A percentile compares a stretch with the other conserved stretches of the same genome.
Conservation (phyloP, 208 protist genomes). For the Leishmania amazonensis region DNA sequence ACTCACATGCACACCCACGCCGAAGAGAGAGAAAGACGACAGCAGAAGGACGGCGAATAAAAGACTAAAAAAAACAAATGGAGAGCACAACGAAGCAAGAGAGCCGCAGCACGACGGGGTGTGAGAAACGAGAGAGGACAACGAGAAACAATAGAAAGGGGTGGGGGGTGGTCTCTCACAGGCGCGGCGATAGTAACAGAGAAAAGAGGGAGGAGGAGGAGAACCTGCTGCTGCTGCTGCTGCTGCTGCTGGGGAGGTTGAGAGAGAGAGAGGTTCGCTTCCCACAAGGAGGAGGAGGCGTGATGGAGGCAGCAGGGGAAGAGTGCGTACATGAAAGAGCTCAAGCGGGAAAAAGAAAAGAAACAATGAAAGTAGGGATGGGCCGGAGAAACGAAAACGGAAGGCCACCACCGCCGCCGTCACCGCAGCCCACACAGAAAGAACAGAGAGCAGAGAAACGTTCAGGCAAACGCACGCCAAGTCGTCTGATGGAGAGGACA, state of each 20-base stretch:
- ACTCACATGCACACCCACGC: neutral
- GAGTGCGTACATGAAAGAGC: neutral
- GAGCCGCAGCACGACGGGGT: neutral
- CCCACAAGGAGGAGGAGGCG: neutral
- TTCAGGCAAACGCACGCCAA: neutral
- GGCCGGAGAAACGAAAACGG: neutral
- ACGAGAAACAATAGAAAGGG: neutral
- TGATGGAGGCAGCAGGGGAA: too few relatives aligned
- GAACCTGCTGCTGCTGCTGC: neutral
- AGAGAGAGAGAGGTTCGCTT: neutral
- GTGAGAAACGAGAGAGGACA: neutral
- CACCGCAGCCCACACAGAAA: too few relatives aligned
- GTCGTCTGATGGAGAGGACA: neutral
- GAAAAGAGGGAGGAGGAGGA: neutral
- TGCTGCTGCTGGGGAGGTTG: neutral
- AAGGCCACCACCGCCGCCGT: too few relatives aligned
- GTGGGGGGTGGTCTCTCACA: neutral
- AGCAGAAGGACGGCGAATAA: neutral
- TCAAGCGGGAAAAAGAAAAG: neutral
- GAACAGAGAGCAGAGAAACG: constrained; percentile 12
- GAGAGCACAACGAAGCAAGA: neutral
- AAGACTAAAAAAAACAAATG: neutral
- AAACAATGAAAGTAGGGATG: neutral
- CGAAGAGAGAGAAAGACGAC: neutral
- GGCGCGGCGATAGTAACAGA: neutral